Conservation (phyloP, 169 alveolate species). For the Perkinsus chesapeaki region DNA sequence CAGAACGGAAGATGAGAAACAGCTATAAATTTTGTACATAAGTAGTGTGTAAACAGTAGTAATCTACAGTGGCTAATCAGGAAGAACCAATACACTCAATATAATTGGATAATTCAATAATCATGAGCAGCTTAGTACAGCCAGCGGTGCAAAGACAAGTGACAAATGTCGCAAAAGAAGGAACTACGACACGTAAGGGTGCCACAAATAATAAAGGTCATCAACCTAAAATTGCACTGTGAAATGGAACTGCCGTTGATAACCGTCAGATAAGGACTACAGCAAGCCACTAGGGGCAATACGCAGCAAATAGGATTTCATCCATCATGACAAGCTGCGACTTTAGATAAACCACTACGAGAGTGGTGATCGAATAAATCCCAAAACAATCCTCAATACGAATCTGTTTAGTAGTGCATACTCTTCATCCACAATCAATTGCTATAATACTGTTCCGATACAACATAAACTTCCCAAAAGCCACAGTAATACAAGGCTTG, state of each 20-base stretch:
- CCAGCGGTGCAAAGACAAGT: neutral
- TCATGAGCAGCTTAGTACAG: no score
- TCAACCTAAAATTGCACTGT: neutral
- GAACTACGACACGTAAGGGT: neutral
- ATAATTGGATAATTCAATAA: neutral
- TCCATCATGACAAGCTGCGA: neutral
- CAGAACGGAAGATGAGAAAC: neutral
- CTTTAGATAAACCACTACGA: neutral
- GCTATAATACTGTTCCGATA: no score
- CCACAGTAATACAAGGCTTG: neutral
- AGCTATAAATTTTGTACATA: neutral
- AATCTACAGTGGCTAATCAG: neutral
- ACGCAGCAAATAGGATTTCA: neutral
- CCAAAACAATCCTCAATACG: no score
- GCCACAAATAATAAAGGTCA: no score
- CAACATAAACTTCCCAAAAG: neutral
- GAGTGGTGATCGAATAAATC: neutral
- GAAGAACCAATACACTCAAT: neutral
- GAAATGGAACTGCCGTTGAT: neutral
- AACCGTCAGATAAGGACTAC: neutral
- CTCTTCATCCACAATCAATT: no score
- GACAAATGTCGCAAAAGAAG: neutral
- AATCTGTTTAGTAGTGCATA: no score
- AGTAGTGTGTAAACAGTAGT: neutral
- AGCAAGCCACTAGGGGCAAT: neutral